Percentiles rank a stretch among this genome's conserved stretches.
These are phyloP conservation scores for Fusarium dlaminii DNA, from an alignment of 2,329 filamentous ascomycete species.

Conservation along the genomic window DNA sequence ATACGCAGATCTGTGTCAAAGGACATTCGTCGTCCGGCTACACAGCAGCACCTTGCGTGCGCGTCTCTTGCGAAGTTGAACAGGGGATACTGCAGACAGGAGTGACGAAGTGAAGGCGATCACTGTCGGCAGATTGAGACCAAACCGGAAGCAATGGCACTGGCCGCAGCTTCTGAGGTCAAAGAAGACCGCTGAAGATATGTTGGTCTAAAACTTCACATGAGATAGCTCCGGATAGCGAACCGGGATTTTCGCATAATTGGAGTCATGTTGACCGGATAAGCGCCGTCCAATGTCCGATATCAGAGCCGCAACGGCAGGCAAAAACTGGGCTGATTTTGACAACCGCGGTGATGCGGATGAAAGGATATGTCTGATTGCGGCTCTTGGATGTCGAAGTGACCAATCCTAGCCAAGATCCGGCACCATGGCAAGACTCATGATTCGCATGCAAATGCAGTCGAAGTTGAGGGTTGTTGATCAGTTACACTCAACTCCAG, in stretches of 20 bases:
- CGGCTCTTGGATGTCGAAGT: constrained; percentile 4
- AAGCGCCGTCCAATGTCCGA: not conserved
- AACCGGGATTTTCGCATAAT: not conserved
- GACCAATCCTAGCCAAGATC: constrained; percentile 16
- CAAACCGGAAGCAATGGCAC: not conserved
- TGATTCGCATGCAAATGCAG: not conserved
- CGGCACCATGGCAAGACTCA: constrained; percentile 1
- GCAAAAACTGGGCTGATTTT: not conserved
- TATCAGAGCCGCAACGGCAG: constrained; percentile 7
- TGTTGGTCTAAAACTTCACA: not conserved
- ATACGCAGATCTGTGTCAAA: constrained; percentile 14
- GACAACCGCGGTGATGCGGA: constrained; percentile 14
- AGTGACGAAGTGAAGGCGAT: constrained; percentile 11
- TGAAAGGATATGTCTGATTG: constrained; percentile 22
- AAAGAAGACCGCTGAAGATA: not conserved
- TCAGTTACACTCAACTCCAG: constrained; percentile 1
- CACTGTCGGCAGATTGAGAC: constrained; percentile 1
- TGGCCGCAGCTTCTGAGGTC: not conserved
- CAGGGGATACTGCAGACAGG: not conserved
- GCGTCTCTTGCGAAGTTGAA: constrained; percentile 1
- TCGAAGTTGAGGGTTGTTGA: not conserved
- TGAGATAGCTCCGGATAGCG: constrained; percentile 13
- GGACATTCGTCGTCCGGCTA: constrained; percentile 8
- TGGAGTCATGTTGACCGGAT: constrained; percentile 9
- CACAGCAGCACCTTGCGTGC: constrained; percentile 19